Base-by-base conservation (phyloP, 208 protist genomes). In the Dictyostelium gargantuum region DNA sequence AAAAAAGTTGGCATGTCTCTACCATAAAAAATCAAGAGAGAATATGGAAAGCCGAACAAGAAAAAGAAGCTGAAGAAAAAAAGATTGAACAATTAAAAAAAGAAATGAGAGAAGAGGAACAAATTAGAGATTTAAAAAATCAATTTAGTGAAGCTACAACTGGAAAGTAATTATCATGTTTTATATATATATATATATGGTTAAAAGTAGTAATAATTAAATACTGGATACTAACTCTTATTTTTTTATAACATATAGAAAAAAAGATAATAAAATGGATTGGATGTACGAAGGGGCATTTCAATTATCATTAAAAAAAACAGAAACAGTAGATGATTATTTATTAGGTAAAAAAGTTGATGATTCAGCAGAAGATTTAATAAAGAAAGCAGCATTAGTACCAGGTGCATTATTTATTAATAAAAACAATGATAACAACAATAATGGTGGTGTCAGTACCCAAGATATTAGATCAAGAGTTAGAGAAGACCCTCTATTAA, bases 261-360 rank as follows among this genome's bases (percentile, higher is more conserved):
- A 89, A 52, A 2, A 32, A 44, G 70, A 79, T 17, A 42, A 42
- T 70, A 89, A 72, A 77, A 52, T 89, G 26, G 82, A 89, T 89
- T 89, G 82, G 82, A 89, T 89, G 82, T 89, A 89, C 79, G 82
- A 89, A 52, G 82, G 82, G 17, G 82, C 68, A 68, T 89, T 79
- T 79, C 35, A 38, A 48, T 58, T 85, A 58, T 15, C n/a, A 48
- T 32, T 72, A 29, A 35, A 75, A 38, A 79, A 79, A 74, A 44
- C 13, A 46, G 80, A 89, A 68, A 52, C 48, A 23, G 82, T 79
- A 21, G 81, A 73, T 48, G 82, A 89, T 11, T 79, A 68, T 76
- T n/a, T 89, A 29, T 38, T 79, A 19, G 82, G 82, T 15, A 89
- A 89, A 23, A 89, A 68, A n/a, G 8, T 79, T 23, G 82, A 89